A percentile compares a stretch with the other conserved stretches of the same genome.
These are phyloP conservation scores for Ascoidea rubescens DNA, from an alignment of 805 yeast genomes.

Conservation along the genomic window DNA sequence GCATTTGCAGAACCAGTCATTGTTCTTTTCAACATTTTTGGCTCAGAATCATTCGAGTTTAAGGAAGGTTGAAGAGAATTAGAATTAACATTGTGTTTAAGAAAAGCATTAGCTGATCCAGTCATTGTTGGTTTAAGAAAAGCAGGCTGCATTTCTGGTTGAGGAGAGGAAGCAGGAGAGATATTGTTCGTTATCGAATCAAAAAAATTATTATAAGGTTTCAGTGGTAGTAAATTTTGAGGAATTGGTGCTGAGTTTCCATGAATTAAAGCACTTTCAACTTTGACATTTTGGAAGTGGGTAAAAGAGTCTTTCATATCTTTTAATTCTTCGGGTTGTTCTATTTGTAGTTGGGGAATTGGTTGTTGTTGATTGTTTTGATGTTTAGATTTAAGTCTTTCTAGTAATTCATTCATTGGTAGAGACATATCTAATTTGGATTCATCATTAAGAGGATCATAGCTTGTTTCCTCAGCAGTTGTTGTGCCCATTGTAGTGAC, in stretches of 20 bases:
- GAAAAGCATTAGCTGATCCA: conserved; percentile 19
- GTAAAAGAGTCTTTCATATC: conserved; percentile 68
- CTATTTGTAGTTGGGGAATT: conserved; percentile 8
- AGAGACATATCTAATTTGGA: conserved; percentile 39
- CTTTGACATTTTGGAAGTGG: conserved; percentile 59
- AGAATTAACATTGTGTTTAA: conserved; percentile 16
- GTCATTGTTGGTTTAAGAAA: conserved; percentile 19
- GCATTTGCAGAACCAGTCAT: conserved; percentile 28
- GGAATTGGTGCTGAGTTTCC: conserved; percentile 53
- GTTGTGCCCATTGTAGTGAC: conserved; percentile 23
- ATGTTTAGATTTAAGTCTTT: conserved; percentile 22
- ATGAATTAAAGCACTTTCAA: conserved; percentile 61
- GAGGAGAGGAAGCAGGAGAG: conserved; percentile 12
- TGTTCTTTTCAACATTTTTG: conserved; percentile 20
- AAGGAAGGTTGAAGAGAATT: conserved; percentile 11
- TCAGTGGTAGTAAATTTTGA: conserved; percentile 9
- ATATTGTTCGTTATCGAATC: conserved; percentile 10
- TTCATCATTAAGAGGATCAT: conserved; percentile 1
- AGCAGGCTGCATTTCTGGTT: conserved; percentile 11
- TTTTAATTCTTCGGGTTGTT: conserved; percentile 31
- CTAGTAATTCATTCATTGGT: conserved; percentile 66
- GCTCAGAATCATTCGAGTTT: conserved; percentile 1
- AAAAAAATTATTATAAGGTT: conserved; percentile 5
- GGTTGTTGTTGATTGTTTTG: conserved; percentile 14
- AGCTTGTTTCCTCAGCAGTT: conserved; percentile 3